Evolutionary conservation across 164 flowering plant species (phyloP).

Genomic region (Stephania cephalantha): DNA sequence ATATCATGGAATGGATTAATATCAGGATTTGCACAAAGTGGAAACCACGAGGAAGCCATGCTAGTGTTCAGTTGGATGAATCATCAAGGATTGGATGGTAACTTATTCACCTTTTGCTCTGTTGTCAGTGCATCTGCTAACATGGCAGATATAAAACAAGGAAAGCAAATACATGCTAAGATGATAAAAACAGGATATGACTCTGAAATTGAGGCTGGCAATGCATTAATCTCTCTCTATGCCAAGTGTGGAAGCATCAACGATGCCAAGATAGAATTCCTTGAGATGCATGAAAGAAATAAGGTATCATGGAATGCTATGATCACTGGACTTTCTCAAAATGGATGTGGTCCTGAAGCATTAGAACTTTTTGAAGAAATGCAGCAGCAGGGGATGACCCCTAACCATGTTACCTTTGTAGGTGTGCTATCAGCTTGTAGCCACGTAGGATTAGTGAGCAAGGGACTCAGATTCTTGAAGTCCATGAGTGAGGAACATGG

Average conservation of each 20-base stretch:
- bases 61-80: slow-evolving; percentile 3
- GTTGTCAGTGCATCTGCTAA: slow-evolving; percentile 7
- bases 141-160: slow-evolving; percentile 4
- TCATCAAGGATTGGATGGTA: not conserved
- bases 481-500: slow-evolving; percentile 25
- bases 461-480: slow-evolving; percentile 28
- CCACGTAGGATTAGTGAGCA: slow-evolving; percentile 29
- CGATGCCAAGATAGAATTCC: slow-evolving; percentile 7
- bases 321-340: slow-evolving; percentile 28
- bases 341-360: slow-evolving; percentile 25
- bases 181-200: slow-evolving; percentile 4
- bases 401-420: slow-evolving; percentile 30
- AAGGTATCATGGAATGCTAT: slow-evolving; percentile 33
- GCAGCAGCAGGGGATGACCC: slow-evolving; percentile 16
- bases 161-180: slow-evolving; percentile 1
- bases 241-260: slow-evolving; percentile 8
- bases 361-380: slow-evolving; percentile 24
- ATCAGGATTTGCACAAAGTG: slow-evolving; percentile 10
- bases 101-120: slow-evolving; percentile 5
- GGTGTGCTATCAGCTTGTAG: slow-evolving; percentile 33
- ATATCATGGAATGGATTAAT: slow-evolving; percentile 7
- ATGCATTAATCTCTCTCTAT: slow-evolving; percentile 2
- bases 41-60: slow-evolving; percentile 5
- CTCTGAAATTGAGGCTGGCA: slow-evolving; percentile 3
- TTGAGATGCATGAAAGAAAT: slow-evolving; percentile 19